These are phyloP conservation scores for Kwoniella dejecticola DNA, from an alignment of 768 basidiomycete species.

Conservation along the genomic window DNA sequence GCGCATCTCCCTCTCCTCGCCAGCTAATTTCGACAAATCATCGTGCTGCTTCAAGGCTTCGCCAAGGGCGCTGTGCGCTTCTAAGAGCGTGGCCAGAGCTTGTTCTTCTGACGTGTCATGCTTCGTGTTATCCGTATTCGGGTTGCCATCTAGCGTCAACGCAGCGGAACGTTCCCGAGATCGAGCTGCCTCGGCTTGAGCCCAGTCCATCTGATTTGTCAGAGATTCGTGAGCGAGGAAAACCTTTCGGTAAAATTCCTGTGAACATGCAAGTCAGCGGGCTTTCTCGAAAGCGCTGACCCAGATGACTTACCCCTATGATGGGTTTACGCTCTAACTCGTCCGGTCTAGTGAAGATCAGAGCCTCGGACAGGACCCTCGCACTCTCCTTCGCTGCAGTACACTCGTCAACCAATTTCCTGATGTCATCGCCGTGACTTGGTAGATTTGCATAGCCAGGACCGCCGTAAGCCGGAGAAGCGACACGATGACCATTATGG, in stretches of 20 bases:
- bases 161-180: slow-evolving; percentile 58
- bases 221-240: slow-evolving; percentile 80
- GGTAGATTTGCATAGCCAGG: slow-evolving; percentile 62
- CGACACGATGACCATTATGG: slow-evolving; percentile 35
- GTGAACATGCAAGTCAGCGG: neutral
- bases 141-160: slow-evolving; percentile 4
- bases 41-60: slow-evolving; percentile 74
- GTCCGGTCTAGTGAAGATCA: slow-evolving; percentile 70
- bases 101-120: slow-evolving; percentile 68
- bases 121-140: slow-evolving; percentile 1
- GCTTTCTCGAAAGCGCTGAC: neutral
- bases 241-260: slow-evolving; percentile 85
- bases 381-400: slow-evolving; percentile 82
- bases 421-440: slow-evolving; percentile 74
- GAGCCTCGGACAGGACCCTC: slow-evolving; percentile 68
- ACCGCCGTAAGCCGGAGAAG: slow-evolving; percentile 39
- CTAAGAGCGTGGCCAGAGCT: slow-evolving; percentile 71
- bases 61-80: slow-evolving; percentile 70
- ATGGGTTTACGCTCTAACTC: slow-evolving; percentile 66
- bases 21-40: slow-evolving; percentile 70
- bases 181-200: slow-evolving; percentile 74
- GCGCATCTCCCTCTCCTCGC: slow-evolving; percentile 62
- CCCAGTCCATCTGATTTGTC: slow-evolving; percentile 87
- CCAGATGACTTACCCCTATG: slow-evolving; percentile 63
- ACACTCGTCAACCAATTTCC: slow-evolving; percentile 80